Evolutionary conservation across 352 stramenopile genomes (phyloP).

Genomic region (Globisporangium uncinulatum): DNA sequence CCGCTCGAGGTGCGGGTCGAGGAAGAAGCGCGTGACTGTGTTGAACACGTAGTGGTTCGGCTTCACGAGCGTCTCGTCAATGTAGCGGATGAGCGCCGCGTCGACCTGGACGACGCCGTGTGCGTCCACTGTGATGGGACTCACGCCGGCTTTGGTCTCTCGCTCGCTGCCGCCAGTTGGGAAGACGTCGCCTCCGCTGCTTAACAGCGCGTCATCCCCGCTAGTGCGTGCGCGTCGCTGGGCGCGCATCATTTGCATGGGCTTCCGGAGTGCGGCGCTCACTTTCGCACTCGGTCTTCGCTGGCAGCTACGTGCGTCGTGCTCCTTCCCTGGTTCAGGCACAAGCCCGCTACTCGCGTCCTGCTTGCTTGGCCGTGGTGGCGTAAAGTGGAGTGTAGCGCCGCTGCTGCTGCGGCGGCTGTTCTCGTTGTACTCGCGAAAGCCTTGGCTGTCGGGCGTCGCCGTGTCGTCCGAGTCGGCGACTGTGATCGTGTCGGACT

Average conservation of each 20-base stretch:
- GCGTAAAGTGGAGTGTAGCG: conserved; percentile 5
- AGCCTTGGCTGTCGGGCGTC: conserved; percentile 19
- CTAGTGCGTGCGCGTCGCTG: conserved; percentile 3
- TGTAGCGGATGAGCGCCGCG: conserved; percentile 65
- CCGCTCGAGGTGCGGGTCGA: conserved; percentile 63
- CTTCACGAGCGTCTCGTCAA: conserved; percentile 69
- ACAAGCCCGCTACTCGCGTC: not conserved
- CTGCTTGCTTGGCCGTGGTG: conserved; percentile 1
- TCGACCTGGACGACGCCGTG: conserved; percentile 14
- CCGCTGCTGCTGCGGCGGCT: not conserved
- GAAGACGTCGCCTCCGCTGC: not conserved
- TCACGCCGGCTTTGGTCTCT: not conserved
- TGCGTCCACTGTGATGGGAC: not conserved
- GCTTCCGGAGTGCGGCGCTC: conserved; percentile 14
- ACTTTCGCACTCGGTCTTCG: conserved; percentile 8
- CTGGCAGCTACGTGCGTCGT: not conserved
- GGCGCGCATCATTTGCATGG: conserved; percentile 19
- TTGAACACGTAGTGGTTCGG: conserved; percentile 72
- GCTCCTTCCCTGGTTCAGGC: not conserved
- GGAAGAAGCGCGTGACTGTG: conserved; percentile 74
- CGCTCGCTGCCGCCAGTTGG: not conserved
- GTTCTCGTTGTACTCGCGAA: conserved; percentile 11
- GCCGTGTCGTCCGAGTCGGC: conserved; percentile 21
- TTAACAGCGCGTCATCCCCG: not conserved
- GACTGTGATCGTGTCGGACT: conserved; percentile 17